Evolutionary conservation across 1,284 basidiomycete species (phyloP).

Genomic region (Tetrapyrgos nigripes): DNA sequence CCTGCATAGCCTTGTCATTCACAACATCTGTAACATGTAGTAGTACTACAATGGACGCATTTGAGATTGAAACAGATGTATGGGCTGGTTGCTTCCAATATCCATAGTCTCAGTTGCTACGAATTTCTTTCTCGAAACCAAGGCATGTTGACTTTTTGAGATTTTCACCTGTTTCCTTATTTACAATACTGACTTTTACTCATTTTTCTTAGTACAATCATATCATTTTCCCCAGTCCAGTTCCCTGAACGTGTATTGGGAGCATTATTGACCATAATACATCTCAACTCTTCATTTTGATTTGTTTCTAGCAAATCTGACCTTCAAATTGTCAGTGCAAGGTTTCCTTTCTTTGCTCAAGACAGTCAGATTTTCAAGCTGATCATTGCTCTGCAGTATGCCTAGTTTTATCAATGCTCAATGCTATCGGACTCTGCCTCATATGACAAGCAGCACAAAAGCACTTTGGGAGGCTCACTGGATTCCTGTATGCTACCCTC

Average conservation of each 20-base stretch:
- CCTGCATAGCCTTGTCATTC: no score
- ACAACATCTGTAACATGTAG: no score
- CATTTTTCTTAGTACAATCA: constrained; percentile 99
- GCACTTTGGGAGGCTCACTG: constrained; percentile 66
- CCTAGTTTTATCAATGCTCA: constrained; percentile 73
- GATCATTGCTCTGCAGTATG: constrained; percentile 75
- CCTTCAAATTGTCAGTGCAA: constrained; percentile 64
- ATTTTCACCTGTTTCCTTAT: no score
- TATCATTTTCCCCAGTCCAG: constrained; percentile 85
- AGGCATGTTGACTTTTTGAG: no score
- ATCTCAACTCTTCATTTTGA: constrained; percentile 45
- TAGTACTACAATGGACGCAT: no score
- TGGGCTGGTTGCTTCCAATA: constrained; percentile 53
- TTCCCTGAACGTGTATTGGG: constrained; percentile 89
- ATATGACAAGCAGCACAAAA: constrained; percentile 67
- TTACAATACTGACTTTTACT: no score
- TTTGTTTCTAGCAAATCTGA: constrained; percentile 60
- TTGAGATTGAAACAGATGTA: no score
- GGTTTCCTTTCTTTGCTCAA: not conserved
- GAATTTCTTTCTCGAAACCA: no score
- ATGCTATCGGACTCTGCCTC: constrained; percentile 67
- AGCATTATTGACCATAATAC: constrained; percentile 60
- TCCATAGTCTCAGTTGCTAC: no score
- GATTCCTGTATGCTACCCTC: constrained; percentile 70
- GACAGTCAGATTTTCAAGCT: constrained; percentile 24